A percentile compares a stretch with the other conserved stretches of the same genome.
These are phyloP conservation scores for Sisymbrium altissimum DNA, from an alignment of 345 rosid species.

Conservation along the genomic window DNA sequence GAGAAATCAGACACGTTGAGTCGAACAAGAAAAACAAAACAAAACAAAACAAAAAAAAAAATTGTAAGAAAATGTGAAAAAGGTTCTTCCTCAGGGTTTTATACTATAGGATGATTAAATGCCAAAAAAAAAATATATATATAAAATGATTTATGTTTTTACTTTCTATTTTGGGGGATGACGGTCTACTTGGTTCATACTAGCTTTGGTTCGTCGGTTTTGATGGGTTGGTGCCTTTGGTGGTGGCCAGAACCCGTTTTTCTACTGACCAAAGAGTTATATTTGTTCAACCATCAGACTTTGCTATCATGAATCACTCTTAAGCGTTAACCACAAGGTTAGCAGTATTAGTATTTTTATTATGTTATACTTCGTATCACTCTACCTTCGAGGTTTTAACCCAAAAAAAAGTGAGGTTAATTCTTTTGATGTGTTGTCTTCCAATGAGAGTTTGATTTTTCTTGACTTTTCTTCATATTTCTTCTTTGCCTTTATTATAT, in stretches of 20 bases:
- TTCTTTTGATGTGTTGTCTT: neutral
- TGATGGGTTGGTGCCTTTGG: constrained; percentile 25
- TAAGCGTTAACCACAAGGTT: neutral
- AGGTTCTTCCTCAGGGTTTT: constrained; percentile 38
- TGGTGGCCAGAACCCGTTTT: no score
- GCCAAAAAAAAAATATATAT: neutral
- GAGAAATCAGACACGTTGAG: constrained; percentile 33
- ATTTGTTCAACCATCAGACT: neutral
- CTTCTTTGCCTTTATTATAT: no score
- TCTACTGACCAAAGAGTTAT: neutral
- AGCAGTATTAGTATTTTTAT: neutral
- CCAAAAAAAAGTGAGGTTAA: no score
- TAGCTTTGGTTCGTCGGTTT: constrained; percentile 16
- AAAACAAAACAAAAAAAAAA: neutral
- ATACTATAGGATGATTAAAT: constrained; percentile 1
- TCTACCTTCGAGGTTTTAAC: neutral
- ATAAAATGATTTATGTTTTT: neutral
- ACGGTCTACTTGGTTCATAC: neutral
- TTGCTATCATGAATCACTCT: neutral
- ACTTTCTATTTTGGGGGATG: no score
- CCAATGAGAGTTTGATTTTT: no score
- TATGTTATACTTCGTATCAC: no score
- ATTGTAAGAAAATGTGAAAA: constrained; percentile 36
- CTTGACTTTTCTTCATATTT: no score
- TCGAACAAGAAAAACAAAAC: neutral